Percentiles rank a stretch among this genome's conserved stretches.
Conservation (phyloP, 139 green algal genomes). For the Micromonas pusilla region DNA sequence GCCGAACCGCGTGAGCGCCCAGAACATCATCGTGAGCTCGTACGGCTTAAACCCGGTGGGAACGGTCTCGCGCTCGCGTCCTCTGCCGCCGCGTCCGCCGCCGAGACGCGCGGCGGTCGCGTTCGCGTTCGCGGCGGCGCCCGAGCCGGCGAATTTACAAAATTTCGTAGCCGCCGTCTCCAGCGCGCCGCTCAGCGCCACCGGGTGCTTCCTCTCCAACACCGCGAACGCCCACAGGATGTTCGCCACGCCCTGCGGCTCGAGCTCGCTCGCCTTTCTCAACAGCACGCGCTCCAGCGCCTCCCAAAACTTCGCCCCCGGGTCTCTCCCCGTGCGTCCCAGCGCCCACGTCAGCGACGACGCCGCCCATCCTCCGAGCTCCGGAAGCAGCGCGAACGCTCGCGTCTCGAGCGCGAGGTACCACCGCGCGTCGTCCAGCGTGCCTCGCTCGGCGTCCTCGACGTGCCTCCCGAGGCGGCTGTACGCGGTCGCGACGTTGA, state of each 20-base stretch:
- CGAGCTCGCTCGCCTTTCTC: neutral
- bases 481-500: slow-evolving; percentile 9
- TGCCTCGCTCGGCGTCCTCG: neutral
- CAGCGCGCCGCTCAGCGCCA: neutral
- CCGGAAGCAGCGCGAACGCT: neutral
- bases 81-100: neutral
- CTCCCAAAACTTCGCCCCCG: neutral
- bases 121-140: neutral
- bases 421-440: neutral
- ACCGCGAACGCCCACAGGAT: slow-evolving; percentile 15
- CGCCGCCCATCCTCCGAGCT: neutral
- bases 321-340: neutral
- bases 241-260: slow-evolving; percentile 17
- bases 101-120: neutral
- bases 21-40: slow-evolving; percentile 5
- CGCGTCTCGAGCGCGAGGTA: neutral
- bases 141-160: neutral
- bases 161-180: neutral
- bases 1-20: slow-evolving; percentile 3
- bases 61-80: neutral
- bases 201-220: neutral
- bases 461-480: neutral
- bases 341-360: neutral
- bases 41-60: neutral
- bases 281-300: neutral